Conservation (phyloP, 352 stramenopile species). For the Phytophthora multivora region DNA sequence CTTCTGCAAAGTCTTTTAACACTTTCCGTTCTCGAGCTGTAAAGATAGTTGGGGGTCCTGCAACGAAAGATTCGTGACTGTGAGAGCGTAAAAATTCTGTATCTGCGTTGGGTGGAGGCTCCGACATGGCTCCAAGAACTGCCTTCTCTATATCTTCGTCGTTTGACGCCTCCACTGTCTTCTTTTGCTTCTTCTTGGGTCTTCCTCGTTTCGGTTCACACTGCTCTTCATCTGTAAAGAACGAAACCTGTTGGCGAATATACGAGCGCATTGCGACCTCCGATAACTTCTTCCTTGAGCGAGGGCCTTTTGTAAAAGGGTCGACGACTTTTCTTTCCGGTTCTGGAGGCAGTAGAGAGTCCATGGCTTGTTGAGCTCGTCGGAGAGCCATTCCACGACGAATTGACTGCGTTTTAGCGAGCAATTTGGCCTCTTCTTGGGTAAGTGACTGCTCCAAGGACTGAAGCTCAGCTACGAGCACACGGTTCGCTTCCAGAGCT, state of each 20-base stretch:
- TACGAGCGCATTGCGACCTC: slow-evolving; percentile 52
- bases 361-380: slow-evolving; percentile 58
- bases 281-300: slow-evolving; percentile 7
- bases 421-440: slow-evolving; percentile 45
- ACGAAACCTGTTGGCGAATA: slow-evolving; percentile 61
- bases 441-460: slow-evolving; percentile 32
- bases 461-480: slow-evolving; percentile 49
- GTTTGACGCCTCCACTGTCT: slow-evolving; percentile 3
- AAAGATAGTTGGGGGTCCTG: slow-evolving; percentile 52
- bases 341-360: slow-evolving; percentile 26
- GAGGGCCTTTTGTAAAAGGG: slow-evolving; percentile 6
- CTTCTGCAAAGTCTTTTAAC: slow-evolving; percentile 52
- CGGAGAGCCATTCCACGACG: slow-evolving; percentile 54
- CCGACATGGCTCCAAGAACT: slow-evolving; percentile 15
- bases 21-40: slow-evolving; percentile 61
- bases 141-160: slow-evolving; percentile 2
- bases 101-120: slow-evolving; percentile 59
- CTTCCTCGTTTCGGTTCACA: slow-evolving; percentile 21
- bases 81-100: slow-evolving; percentile 52
- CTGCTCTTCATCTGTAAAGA: slow-evolving; percentile 59
- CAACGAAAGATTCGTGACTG: slow-evolving; percentile 67
- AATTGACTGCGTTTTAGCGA: slow-evolving; percentile 47
- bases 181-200: slow-evolving; percentile 38
- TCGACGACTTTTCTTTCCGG: neutral
- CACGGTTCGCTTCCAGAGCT: slow-evolving; percentile 50